Base-by-base conservation (phyloP, 768 basidiomycete species). In the Boletellus emodensis region DNA sequence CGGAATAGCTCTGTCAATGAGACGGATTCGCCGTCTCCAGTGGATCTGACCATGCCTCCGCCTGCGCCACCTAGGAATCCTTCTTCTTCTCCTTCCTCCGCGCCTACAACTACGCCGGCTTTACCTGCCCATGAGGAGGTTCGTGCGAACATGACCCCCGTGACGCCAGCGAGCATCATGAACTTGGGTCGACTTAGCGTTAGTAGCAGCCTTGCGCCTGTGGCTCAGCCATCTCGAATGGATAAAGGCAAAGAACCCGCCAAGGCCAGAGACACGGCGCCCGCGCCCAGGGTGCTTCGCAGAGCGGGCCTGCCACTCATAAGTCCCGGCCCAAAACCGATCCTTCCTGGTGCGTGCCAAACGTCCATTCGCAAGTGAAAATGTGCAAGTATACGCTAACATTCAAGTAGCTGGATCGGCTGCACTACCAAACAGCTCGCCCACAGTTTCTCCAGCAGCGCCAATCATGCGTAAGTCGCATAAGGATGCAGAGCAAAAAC, bases 401-500 rank as follows among this genome's bases (percentile, higher is more conserved):
- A 6, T 20, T 46, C n/a, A 15, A 44, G 20, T 53, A 73, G 73
- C 72, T 10, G 72, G 72, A 9, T 67, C 66, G 24, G 57, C 69
- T 33, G 38, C 63, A 20, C 49, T 66, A 33, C 51, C 67, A 18
- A 65, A 60, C 28, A 42, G 58, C 13, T 55, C 68, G 18, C 58
- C 61, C 3, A 37, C 61, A 8, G 18, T 64, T 37, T 58, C 64
- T 55, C 79, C 62, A 39, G 67, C 68, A 37, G 70, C 69, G 26
- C 76, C 75, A 33, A 68, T 78, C 41, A 79, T 82, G 52, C 91
- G 90, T 67, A 85, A 85, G 26, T 90, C 90, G 7, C 90, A 99
- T 71, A 98, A 97, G 70, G 90, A 85, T 12, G 96, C 96, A 6
- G 96, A 99, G 69, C 96, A 99, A 67, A 94, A 94, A 65, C 87